A percentile compares a stretch with the other conserved stretches of the same genome.
These are phyloP conservation scores for Aristolochia contorta DNA, from an alignment of 164 flowering plant species.

Conservation along the genomic window DNA sequence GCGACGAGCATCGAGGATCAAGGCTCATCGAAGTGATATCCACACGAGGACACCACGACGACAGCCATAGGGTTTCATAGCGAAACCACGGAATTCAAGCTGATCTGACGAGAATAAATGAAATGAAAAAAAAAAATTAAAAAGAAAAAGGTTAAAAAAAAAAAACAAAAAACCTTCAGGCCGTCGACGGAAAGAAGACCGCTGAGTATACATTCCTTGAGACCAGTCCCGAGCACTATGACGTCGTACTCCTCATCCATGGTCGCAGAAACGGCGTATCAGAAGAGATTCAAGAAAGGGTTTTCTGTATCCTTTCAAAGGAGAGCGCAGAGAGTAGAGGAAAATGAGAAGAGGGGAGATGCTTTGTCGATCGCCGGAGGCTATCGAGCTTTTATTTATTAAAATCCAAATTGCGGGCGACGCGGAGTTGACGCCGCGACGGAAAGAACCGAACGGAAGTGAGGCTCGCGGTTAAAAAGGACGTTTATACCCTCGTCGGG, in stretches of 20 bases:
- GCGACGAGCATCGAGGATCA: no score
- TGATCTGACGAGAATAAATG: background rate
- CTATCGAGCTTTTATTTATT: background rate
- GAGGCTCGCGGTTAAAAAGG: no score
- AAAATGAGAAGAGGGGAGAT: background rate
- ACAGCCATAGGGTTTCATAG: no score
- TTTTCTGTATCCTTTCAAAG: background rate
- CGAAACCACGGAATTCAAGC: background rate
- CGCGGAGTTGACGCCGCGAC: background rate
- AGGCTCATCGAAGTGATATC: no score
- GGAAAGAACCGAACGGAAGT: no score
- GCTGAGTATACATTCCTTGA: slow-evolving; percentile 32
- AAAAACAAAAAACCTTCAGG: slow-evolving; percentile 16
- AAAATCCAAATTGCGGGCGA: background rate
- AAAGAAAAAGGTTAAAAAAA: background rate
- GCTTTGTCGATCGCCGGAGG: slow-evolving; percentile 9
- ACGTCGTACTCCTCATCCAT: slow-evolving; percentile 35
- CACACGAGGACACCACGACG: no score
- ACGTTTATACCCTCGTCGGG: no score
- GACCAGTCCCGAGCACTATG: slow-evolving; percentile 28
- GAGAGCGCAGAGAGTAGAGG: background rate
- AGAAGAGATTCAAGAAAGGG: background rate
- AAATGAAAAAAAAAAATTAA: background rate
- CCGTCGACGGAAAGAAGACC: slow-evolving; percentile 32
- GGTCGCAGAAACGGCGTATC: slow-evolving; percentile 1